phyloP scores from a whole-genome alignment of 2,329 filamentous ascomycete species.

The Aspergillus felis region DNA sequence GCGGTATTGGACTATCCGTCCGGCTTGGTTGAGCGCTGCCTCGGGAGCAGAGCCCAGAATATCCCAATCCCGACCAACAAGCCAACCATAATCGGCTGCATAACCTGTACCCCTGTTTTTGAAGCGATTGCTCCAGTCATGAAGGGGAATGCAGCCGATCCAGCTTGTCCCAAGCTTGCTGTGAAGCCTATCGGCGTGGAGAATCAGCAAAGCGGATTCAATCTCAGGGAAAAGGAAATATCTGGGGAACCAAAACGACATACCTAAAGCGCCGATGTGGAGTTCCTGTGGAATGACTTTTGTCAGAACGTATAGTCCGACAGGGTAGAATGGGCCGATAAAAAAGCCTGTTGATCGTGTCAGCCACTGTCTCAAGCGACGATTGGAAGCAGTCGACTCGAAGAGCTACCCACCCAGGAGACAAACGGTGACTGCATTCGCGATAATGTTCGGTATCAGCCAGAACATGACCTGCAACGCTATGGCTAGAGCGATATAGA shows the following conservation, averaged over 20 bases:
- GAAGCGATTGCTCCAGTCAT: constrained; percentile 22
- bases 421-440: constrained; percentile 21
- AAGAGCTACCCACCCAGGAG: constrained; percentile 14
- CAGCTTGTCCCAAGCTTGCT: constrained; percentile 21
- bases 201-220: constrained; percentile 1
- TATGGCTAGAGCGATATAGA: constrained; percentile 17
- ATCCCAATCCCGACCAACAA: constrained; percentile 18
- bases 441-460: constrained; percentile 18
- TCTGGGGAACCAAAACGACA: neutral
- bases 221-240: neutral
- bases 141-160: constrained; percentile 22
- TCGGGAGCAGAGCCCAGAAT: constrained; percentile 20
- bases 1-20: neutral
- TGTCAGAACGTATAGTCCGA: constrained; percentile 21
- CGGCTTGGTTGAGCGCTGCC: neutral
- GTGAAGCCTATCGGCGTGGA: constrained; percentile 14
- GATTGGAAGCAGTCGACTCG: neutral
- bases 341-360: constrained; percentile 17
- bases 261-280: constrained; percentile 21
- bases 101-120: constrained; percentile 17
- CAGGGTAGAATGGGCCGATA: constrained; percentile 24
- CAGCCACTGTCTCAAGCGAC: neutral
- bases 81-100: constrained; percentile 24
- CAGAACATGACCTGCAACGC: constrained; percentile 21
- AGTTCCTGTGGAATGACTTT: constrained; percentile 20